These are phyloP conservation scores for Diversispora eburnea DNA, from an alignment of 192 early-diverging fungal species.

Conservation along the genomic window DNA sequence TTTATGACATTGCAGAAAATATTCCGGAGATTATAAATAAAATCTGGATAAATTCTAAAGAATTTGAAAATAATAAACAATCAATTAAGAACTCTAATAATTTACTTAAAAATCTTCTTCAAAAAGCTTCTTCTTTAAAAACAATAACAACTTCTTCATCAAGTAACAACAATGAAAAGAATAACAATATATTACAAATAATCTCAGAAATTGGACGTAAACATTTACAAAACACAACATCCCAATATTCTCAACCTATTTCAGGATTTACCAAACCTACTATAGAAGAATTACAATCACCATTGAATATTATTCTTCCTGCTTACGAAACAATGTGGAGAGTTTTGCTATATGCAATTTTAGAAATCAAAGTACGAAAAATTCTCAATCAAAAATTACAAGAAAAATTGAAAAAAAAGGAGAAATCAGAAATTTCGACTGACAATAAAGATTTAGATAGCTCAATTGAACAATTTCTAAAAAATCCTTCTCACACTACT, in stretches of 20 bases:
- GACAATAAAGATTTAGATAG: not conserved
- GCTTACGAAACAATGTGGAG: constrained; percentile 23
- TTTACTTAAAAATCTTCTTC: not conserved
- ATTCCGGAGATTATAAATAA: not conserved
- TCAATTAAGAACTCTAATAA: not conserved
- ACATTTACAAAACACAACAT: not conserved
- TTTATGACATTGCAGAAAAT: not conserved
- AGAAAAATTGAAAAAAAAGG: not conserved
- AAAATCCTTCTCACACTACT: not conserved
- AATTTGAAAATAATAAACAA: not conserved
- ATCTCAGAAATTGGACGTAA: not conserved
- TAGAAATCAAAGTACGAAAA: constrained; percentile 3
- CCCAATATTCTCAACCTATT: not conserved
- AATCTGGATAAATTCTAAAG: not conserved
- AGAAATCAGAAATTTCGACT: too few relatives aligned
- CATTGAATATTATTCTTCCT: constrained; percentile 17
- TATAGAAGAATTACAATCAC: not conserved
- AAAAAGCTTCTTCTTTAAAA: not conserved
- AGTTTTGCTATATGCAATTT: not conserved
- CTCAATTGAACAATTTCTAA: not conserved
- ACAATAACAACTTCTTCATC: not conserved
- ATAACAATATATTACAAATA: not conserved
- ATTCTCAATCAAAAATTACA: not conserved
- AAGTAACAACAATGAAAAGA: not conserved
- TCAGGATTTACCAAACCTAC: not conserved